These are phyloP conservation scores for Musa acuminata DNA, from an alignment of 176 grass and related monocot species.

Conservation along the genomic window DNA sequence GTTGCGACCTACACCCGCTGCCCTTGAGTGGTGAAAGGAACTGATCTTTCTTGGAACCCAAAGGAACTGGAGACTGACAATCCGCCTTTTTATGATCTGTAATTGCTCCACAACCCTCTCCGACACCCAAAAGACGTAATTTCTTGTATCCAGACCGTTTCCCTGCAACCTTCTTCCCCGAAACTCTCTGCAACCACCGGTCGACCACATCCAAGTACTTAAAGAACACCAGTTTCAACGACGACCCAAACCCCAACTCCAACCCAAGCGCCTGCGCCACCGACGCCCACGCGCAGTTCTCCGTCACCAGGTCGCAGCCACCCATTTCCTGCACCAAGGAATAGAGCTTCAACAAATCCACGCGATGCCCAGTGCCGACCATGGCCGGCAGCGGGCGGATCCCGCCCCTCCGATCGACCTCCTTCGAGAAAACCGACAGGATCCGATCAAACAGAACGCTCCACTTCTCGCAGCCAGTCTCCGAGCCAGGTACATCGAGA, in stretches of 20 bases:
- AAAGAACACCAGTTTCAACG: conserved; percentile 39
- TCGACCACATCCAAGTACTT: conserved; percentile 52
- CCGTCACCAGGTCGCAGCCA: conserved; percentile 24
- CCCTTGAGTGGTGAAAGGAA: conserved; percentile 8
- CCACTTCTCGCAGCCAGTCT: conserved; percentile 11
- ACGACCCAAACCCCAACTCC: conserved; percentile 15
- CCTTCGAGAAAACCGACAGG: conserved; percentile 33
- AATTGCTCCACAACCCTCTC: background rate
- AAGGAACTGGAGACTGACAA: background rate
- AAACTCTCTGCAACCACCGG: conserved; percentile 32
- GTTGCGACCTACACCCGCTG: background rate
- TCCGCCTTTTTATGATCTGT: background rate
- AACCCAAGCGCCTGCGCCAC: conserved; percentile 32
- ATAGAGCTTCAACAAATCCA: conserved; percentile 49
- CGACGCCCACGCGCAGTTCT: conserved; percentile 22
- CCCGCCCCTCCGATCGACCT: conserved; percentile 28
- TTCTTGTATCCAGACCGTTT: background rate
- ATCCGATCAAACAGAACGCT: conserved; percentile 32
- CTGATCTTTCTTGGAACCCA: conserved; percentile 20
- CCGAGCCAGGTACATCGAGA: conserved; percentile 21
- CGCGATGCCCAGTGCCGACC: conserved; percentile 23
- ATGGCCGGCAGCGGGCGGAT: conserved; percentile 30
- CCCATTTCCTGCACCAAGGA: conserved; percentile 26
- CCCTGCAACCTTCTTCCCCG: background rate
- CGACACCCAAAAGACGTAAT: background rate